phyloP scores from a whole-genome alignment of 2,329 filamentous ascomycete genomes.

The Phaeomoniella chlamydospora region DNA sequence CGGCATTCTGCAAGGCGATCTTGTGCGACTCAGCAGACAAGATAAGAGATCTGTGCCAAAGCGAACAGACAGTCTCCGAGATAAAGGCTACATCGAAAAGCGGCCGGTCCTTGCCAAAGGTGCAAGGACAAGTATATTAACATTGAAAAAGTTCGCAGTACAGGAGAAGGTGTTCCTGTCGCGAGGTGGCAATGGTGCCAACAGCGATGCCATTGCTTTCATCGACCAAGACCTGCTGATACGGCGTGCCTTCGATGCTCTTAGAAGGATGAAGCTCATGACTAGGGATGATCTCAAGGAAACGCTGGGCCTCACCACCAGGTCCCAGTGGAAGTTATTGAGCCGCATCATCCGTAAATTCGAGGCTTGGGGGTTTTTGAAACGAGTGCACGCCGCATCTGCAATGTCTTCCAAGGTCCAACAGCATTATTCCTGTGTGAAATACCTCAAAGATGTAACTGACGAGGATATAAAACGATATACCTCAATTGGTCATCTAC shows the following conservation, averaged over 20 bases:
- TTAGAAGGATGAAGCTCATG: conserved; percentile 36
- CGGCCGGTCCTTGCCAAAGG: conserved; percentile 31
- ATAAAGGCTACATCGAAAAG: conserved; percentile 49
- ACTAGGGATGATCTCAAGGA: conserved; percentile 36
- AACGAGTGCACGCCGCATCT: conserved; percentile 25
- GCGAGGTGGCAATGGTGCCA: not conserved
- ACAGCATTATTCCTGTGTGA: conserved; percentile 25
- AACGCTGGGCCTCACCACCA: conserved; percentile 24
- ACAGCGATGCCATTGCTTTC: conserved; percentile 5
- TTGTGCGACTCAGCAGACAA: conserved; percentile 41
- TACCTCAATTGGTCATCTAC: conserved; percentile 15
- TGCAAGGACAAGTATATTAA: conserved; percentile 41
- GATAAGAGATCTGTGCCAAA: conserved; percentile 51
- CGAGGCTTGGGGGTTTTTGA: conserved; percentile 28
- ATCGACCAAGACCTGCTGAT: conserved; percentile 36
- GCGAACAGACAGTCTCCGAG: conserved; percentile 40
- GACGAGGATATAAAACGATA: conserved; percentile 24
- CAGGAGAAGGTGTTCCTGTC: conserved; percentile 2
- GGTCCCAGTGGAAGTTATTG: conserved; percentile 25
- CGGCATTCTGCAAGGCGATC: conserved; percentile 43
- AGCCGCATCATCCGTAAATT: conserved; percentile 27
- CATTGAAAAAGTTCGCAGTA: conserved; percentile 32
- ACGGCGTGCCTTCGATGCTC: conserved; percentile 29
- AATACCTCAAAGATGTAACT: conserved; percentile 25
- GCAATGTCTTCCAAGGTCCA: conserved; percentile 21